Conservation (phyloP, 2,329 filamentous ascomycete species). For the Rhynchosporium agropyri region DNA sequence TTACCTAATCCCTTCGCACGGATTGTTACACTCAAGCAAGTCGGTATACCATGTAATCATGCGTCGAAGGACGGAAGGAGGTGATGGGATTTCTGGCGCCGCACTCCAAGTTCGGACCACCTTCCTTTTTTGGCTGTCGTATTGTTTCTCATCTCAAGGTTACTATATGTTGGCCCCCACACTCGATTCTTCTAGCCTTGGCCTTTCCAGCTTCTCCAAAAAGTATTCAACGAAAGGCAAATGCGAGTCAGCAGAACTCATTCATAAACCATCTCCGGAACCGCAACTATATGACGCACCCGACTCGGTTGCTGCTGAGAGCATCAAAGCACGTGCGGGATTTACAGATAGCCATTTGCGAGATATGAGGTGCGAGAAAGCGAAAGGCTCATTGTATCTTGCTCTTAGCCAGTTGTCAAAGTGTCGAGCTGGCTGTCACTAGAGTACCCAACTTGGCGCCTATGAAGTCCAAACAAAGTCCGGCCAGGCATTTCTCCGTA, state of each 20-base stretch:
- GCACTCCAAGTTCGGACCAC: neutral
- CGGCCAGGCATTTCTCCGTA: neutral
- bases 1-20: constrained; percentile 8
- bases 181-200: neutral
- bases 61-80: neutral
- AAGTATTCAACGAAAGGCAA: neutral
- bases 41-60: neutral
- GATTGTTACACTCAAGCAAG: constrained; percentile 9
- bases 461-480: neutral
- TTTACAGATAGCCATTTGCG: neutral
- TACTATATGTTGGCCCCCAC: neutral
- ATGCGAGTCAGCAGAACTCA: neutral
- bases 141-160: neutral
- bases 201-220: neutral
- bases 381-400: neutral
- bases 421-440: neutral
- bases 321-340: neutral
- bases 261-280: neutral
- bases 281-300: neutral
- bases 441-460: constrained; percentile 6
- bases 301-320: neutral
- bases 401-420: neutral
- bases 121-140: too few relatives aligned
- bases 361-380: constrained; percentile 1
- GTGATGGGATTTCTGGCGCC: neutral